Evolutionary conservation across 2,329 filamentous ascomycete species (phyloP), one percentile per base, ranked within the genome.

Genomic region (Penicillium aurantiogriseum): DNA sequence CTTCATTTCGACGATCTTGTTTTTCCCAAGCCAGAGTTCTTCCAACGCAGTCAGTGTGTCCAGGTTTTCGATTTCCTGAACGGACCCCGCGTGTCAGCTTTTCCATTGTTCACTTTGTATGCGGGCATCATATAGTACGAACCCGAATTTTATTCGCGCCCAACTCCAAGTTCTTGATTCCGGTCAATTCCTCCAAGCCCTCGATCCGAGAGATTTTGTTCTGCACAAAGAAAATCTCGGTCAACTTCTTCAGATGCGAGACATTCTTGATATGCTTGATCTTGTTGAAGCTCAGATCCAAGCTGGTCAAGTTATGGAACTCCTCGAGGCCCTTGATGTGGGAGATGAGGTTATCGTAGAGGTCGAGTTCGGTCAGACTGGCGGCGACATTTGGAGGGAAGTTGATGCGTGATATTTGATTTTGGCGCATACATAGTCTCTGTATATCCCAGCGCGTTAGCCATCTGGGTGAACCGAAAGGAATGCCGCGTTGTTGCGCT

Each of bases 271-370:
- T 96, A 76, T 97, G 92, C 75, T 96, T 97, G 79, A 99, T 93
- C 80, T 97, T 97, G 81, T 99, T 99, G 84, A 97, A 99, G 74
- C 90, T 95, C 51, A 99, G 82, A 73, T 99, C 94, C 54, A 99
- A 85, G 56, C 80, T 88, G 6, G 84, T 91, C 53, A 99, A 83
- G 60, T 89, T 82, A 13, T 82, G 85, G 56, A 97, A 85, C 45
- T 85, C 81, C 53, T 97, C 92, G 45, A 99, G 83, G 31, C 90
- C 90, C 64, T 88, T 87, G 75, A 97, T 86, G 74, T 96, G 92
- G 11, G 87, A 85, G 67, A 99, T 92, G 19, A 96, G 83, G 75
- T 99, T 99, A 77, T 99, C 94, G 79, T 99, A 99, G 58, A 99
- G 83, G 69, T 99, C 94, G 50, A 99, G 83, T 59, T 99, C 94